A percentile compares a stretch with the other conserved stretches of the same genome.
phyloP scores from a whole-genome alignment of 352 stramenopile species.

The Pythium dissotocum region DNA sequence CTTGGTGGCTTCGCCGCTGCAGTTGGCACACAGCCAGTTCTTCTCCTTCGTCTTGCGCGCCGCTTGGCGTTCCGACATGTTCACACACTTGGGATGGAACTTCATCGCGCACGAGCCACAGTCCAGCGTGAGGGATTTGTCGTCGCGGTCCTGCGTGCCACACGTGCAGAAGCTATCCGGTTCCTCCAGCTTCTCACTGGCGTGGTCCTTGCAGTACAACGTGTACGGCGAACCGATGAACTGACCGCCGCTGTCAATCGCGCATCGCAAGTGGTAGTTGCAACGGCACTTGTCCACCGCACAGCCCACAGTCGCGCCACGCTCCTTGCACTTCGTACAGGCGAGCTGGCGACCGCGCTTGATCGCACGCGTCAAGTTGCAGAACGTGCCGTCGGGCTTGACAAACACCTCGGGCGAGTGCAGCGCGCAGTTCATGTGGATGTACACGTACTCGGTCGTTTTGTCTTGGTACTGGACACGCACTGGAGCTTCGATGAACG shows the following conservation, averaged over 20 bases:
- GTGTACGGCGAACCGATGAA: conserved; percentile 76
- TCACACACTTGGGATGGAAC: conserved; percentile 82
- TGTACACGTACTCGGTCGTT: conserved; percentile 59
- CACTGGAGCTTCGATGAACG: conserved; percentile 75
- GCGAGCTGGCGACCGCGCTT: conserved; percentile 79
- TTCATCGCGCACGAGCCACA: conserved; percentile 64
- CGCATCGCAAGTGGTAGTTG: conserved; percentile 83
- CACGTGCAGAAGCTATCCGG: conserved; percentile 51
- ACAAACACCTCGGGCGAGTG: conserved; percentile 85
- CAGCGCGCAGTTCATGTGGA: conserved; percentile 83
- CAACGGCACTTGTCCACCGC: conserved; percentile 73
- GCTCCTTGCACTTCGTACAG: conserved; percentile 65
- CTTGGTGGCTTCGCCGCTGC: conserved; percentile 27
- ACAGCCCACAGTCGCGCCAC: conserved; percentile 76
- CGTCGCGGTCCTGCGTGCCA: conserved; percentile 40
- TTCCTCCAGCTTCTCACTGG: conserved; percentile 39
- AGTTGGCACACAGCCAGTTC: conserved; percentile 40
- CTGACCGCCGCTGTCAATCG: conserved; percentile 65
- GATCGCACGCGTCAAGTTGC: conserved; percentile 72
- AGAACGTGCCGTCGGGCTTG: conserved; percentile 78
- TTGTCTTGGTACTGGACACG: conserved; percentile 73
- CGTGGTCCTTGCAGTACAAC: conserved; percentile 73
- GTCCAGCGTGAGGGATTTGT: conserved; percentile 51
- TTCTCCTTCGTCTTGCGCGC: conserved; percentile 54
- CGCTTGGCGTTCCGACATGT: conserved; percentile 74